A percentile compares a stretch with the other conserved stretches of the same genome.
These are phyloP conservation scores for Pichia rugopelliculosa DNA, from an alignment of 805 yeast genomes.

Conservation along the genomic window DNA sequence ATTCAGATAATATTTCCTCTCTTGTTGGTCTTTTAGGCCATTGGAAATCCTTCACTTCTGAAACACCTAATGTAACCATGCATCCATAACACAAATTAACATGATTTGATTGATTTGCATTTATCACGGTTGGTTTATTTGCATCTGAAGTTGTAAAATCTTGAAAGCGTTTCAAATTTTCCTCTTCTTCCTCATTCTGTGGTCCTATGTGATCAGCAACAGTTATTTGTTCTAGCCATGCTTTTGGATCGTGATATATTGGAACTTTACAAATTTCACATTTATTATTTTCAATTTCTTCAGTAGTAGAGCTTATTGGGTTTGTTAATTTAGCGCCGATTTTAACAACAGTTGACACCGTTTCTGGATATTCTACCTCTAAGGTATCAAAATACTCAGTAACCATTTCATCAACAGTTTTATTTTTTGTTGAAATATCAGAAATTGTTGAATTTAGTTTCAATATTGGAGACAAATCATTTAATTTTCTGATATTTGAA, in stretches of 20 bases:
- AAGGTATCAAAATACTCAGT: slow-evolving; percentile 62
- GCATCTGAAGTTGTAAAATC: slow-evolving; percentile 8
- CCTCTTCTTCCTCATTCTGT: slow-evolving; percentile 34
- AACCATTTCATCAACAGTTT: slow-evolving; percentile 76
- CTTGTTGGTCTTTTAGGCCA: slow-evolving; percentile 26
- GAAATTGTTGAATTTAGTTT: slow-evolving; percentile 6
- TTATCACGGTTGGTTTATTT: not conserved
- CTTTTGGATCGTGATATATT: slow-evolving; percentile 49
- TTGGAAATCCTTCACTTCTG: slow-evolving; percentile 20
- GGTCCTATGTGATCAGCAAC: slow-evolving; percentile 49
- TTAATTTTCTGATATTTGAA: slow-evolving; percentile 34
- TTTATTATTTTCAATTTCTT: slow-evolving; percentile 11
- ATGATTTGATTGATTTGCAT: not conserved
- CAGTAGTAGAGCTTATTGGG: slow-evolving; percentile 28
- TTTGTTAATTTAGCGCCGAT: slow-evolving; percentile 71
- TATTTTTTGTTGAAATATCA: slow-evolving; percentile 49
- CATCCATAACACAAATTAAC: slow-evolving; percentile 72
- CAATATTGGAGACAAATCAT: slow-evolving; percentile 21
- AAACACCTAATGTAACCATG: slow-evolving; percentile 49
- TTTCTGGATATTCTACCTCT: slow-evolving; percentile 76
- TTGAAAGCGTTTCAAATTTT: slow-evolving; percentile 22
- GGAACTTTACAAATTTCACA: slow-evolving; percentile 54
- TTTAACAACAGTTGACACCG: slow-evolving; percentile 85
- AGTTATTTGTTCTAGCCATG: slow-evolving; percentile 66
- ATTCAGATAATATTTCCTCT: slow-evolving; percentile 25